Percentiles rank a stretch among this genome's conserved stretches.
These are phyloP conservation scores for Penicillium lagena DNA, from an alignment of 495 filamentous ascomycete genomes.

Conservation along the genomic window DNA sequence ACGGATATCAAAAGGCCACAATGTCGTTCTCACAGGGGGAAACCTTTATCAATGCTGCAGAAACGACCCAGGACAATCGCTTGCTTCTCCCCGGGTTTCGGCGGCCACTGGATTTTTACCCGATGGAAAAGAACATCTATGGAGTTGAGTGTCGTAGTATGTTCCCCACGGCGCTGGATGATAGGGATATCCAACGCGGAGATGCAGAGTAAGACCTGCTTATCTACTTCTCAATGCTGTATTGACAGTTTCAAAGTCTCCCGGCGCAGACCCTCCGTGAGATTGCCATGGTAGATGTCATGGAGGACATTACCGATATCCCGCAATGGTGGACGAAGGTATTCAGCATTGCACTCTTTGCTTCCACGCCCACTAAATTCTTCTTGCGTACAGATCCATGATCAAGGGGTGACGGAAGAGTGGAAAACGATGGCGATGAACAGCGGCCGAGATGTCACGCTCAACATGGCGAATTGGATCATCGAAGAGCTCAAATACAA, in stretches of 20 bases:
- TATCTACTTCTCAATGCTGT: too few relatives aligned
- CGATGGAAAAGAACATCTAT: conserved; percentile 24
- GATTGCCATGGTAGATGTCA: conserved; percentile 24
- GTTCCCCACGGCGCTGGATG: conserved; percentile 25
- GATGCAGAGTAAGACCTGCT: conserved; percentile 20
- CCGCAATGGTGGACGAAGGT: conserved; percentile 48
- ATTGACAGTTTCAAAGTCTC: conserved; percentile 4
- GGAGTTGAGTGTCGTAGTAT: conserved; percentile 18
- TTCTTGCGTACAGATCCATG: conserved; percentile 21
- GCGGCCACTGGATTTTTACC: conserved; percentile 29
- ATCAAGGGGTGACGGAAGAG: conserved; percentile 28
- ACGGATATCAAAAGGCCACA: conserved; percentile 2
- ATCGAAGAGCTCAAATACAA: conserved; percentile 47
- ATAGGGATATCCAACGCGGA: conserved; percentile 27
- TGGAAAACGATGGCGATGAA: conserved; percentile 32
- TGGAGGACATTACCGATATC: conserved; percentile 41
- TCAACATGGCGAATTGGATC: conserved; percentile 46
- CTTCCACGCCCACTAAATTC: background rate
- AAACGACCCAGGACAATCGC: conserved; percentile 7
- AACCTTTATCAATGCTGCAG: background rate
- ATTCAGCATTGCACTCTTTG: background rate
- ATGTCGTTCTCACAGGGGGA: conserved; percentile 13
- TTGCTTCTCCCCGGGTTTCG: conserved; percentile 35
- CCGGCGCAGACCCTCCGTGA: conserved; percentile 36
- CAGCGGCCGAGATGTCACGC: conserved; percentile 27